phyloP scores from a whole-genome alignment of 2,329 filamentous ascomycete genomes.

The Ophiostoma australiae region DNA sequence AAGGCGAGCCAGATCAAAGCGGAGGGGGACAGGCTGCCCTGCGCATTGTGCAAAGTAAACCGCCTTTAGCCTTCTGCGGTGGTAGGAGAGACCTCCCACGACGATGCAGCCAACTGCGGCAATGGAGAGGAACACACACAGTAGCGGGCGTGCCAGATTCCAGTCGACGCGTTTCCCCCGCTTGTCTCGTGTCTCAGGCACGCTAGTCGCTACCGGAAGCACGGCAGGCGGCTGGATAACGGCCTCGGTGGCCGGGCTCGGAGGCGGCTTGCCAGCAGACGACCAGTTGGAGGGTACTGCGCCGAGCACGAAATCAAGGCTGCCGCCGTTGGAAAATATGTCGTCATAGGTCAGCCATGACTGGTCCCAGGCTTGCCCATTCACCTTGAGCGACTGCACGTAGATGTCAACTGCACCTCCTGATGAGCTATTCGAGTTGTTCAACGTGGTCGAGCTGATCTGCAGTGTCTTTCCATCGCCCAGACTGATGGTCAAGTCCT shows the following conservation, averaged over 20 bases:
- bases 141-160: background rate
- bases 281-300: background rate
- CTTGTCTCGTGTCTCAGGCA: background rate
- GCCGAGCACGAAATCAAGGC: background rate
- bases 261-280: background rate
- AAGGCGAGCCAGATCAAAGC: background rate
- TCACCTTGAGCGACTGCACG: background rate
- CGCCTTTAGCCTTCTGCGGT: background rate
- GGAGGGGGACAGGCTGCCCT: background rate
- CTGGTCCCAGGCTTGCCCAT: background rate
- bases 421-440: background rate
- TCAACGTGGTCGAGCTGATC: background rate
- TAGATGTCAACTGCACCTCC: background rate
- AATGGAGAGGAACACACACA: background rate
- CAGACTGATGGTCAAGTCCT: conserved; percentile 54
- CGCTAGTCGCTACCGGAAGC: background rate
- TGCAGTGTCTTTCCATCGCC: conserved; percentile 40
- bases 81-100: background rate
- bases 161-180: background rate
- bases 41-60: background rate
- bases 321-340: background rate
- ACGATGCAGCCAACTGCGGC: background rate
- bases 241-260: background rate
- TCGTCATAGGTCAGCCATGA: conserved; percentile 2
- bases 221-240: background rate